Evolutionary conservation across 2,329 filamentous ascomycete species (phyloP).

Genomic region (Cladosporium sp.): DNA sequence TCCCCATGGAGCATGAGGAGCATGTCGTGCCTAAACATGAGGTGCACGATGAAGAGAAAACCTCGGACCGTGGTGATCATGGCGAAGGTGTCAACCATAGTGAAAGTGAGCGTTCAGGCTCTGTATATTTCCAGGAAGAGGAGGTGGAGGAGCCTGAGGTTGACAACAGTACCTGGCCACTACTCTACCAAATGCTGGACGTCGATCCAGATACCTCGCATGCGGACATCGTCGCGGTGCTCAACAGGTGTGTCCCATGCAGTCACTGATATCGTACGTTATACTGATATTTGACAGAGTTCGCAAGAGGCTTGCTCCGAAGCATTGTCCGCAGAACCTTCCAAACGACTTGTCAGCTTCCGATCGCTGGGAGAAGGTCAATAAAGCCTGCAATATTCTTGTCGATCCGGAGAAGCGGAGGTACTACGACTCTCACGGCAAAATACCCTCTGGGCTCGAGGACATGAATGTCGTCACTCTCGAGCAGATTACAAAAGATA

Average conservation of each 20-base stretch:
- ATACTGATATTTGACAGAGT: conserved; percentile 12
- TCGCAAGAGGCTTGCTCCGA: conserved; percentile 17
- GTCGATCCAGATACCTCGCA: conserved; percentile 20
- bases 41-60: background rate
- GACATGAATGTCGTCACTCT: background rate
- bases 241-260: conserved; percentile 16
- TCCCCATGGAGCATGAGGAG: background rate
- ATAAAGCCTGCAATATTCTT: conserved; percentile 22
- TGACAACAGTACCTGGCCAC: conserved; percentile 16
- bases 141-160: background rate
- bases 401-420: conserved; percentile 18
- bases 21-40: background rate
- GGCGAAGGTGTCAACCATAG: background rate
- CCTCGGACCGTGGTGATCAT: background rate
- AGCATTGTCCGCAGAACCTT: conserved; percentile 19
- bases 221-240: conserved; percentile 12
- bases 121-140: background rate
- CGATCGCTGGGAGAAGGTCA: conserved; percentile 23
- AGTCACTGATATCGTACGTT: background rate
- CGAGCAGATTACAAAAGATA: too few species aligned
- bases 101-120: background rate
- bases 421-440: conserved; percentile 9
- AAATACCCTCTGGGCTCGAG: background rate
- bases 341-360: conserved; percentile 24
- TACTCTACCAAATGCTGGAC: conserved; percentile 25